Evolutionary conservation across 257 asterid species (phyloP).

Genomic region (Parsonsia alboflavescens): DNA sequence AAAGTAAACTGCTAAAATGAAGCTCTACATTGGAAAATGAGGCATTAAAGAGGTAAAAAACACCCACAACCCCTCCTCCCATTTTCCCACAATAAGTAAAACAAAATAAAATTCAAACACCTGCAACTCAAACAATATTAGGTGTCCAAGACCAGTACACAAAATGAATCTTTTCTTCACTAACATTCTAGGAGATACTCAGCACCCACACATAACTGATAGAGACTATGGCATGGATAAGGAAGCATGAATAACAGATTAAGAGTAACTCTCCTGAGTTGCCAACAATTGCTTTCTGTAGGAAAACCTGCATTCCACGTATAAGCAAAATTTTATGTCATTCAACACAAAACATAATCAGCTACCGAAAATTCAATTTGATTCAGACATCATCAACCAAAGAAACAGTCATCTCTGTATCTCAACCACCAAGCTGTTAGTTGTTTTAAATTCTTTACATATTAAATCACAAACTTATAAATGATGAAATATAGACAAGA

Average conservation of each 20-base stretch:
- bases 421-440: background rate
- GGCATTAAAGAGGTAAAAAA: background rate
- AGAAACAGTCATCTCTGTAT: background rate
- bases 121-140: background rate
- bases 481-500: slow-evolving; percentile 1
- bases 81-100: too few relatives aligned
- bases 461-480: background rate
- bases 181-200: background rate
- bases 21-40: too few relatives aligned
- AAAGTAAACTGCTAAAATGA: background rate
- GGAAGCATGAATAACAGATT: background rate
- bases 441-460: background rate
- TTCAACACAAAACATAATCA: background rate
- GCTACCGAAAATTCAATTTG: background rate
- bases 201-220: background rate
- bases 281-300: background rate
- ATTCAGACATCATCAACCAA: background rate
- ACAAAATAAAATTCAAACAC: background rate
- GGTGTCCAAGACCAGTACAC: background rate
- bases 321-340: background rate
- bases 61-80: background rate
- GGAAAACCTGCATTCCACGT: background rate
- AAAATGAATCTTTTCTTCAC: background rate
- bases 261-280: background rate
- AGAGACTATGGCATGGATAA: background rate